These are phyloP conservation scores for Fomitopsis pinicola DNA, from an alignment of 1,284 basidiomycete genomes.

Conservation along the genomic window DNA sequence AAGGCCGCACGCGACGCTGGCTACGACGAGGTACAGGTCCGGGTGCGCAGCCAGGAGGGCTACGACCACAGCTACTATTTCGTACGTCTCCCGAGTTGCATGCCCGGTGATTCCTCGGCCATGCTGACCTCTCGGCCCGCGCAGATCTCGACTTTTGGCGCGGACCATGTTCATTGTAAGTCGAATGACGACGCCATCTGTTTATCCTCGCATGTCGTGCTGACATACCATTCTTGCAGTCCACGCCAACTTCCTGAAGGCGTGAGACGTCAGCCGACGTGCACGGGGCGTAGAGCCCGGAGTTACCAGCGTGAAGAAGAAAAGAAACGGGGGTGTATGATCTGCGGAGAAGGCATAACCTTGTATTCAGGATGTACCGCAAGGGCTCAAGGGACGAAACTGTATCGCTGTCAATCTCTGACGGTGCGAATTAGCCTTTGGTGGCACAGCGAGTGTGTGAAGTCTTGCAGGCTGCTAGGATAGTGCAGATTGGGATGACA, in stretches of 20 bases:
- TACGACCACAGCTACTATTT: slow-evolving; percentile 96
- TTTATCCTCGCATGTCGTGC: background rate
- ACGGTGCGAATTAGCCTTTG: background rate
- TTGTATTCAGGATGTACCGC: background rate
- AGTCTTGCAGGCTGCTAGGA: background rate
- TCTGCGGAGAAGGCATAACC: background rate
- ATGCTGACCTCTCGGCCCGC: background rate
- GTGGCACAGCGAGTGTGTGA: background rate
- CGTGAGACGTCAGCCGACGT: slow-evolving; percentile 28
- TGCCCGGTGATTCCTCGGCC: slow-evolving; percentile 1
- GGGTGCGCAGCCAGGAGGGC: slow-evolving; percentile 78
- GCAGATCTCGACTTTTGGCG: slow-evolving; percentile 66
- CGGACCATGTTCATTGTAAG: slow-evolving; percentile 41
- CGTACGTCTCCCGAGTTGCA: slow-evolving; percentile 43
- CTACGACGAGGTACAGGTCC: slow-evolving; percentile 72
- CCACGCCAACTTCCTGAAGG: slow-evolving; percentile 75
- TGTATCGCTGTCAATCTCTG: background rate
- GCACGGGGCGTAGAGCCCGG: background rate
- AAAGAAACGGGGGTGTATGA: background rate
- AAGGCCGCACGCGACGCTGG: slow-evolving; percentile 73
- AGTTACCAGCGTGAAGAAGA: background rate
- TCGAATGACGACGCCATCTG: background rate
- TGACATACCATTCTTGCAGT: slow-evolving; percentile 36
- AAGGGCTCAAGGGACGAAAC: background rate
- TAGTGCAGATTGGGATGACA: background rate